Conservation (phyloP, 768 basidiomycete species). For the Daedaleopsis nitida region DNA sequence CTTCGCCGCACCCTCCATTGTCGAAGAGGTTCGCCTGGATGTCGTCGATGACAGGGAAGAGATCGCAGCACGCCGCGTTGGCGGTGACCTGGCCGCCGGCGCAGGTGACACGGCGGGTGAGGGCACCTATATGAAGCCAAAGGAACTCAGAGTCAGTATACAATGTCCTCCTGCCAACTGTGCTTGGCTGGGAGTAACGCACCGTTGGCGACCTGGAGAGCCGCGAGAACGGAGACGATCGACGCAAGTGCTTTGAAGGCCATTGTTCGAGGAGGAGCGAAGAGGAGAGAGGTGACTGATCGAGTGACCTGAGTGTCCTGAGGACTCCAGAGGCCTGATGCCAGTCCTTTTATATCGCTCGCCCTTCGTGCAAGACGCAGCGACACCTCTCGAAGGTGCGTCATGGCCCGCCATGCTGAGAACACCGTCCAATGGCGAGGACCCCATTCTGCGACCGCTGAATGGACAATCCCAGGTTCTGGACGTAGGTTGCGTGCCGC, state of each 20-base stretch:
- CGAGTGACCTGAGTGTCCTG: conserved; percentile 7
- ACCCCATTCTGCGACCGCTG: neutral
- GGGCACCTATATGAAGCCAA: conserved; percentile 7
- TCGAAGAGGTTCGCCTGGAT: conserved; percentile 39
- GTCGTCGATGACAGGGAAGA: conserved; percentile 22
- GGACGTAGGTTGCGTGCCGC: neutral
- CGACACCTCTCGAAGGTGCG: neutral
- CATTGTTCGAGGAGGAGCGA: conserved; percentile 21
- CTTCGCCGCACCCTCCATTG: conserved; percentile 36
- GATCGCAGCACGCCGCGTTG: conserved; percentile 19
- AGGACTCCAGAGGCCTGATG: neutral
- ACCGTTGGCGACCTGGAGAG: conserved; percentile 24
- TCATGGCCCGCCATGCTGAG: neutral
- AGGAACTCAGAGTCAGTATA: neutral
- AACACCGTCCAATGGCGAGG: neutral
- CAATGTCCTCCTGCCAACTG: neutral
- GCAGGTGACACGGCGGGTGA: conserved; percentile 24
- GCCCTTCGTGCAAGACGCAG: too few species aligned
- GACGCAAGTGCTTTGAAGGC: conserved; percentile 23
- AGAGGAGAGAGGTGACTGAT: neutral
- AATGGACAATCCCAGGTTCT: neutral
- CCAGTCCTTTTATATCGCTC: conserved; percentile 13
- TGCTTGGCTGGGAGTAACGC: neutral
- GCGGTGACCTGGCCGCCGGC: conserved; percentile 18
- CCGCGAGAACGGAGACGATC: conserved; percentile 22